Evolutionary conservation across 2,329 filamentous ascomycete species (phyloP).

Genomic region (Trichocomaceae sp.): DNA sequence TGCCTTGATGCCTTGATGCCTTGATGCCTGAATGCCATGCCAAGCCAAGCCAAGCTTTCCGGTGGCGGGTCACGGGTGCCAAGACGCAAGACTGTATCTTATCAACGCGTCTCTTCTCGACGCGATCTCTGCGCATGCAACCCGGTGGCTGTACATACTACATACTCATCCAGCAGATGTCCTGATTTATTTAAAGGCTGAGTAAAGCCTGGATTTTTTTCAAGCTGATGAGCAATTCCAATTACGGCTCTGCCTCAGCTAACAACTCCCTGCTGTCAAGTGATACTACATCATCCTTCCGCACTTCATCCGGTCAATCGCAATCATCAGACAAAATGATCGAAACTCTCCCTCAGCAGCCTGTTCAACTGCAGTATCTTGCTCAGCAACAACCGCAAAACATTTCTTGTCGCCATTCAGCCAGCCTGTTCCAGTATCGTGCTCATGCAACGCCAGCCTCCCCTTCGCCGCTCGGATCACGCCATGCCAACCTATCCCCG

Average conservation of each 20-base stretch:
- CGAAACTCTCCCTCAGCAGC: slow-evolving; percentile 10
- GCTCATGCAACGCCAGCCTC: background rate
- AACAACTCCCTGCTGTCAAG: background rate
- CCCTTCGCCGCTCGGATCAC: slow-evolving; percentile 11
- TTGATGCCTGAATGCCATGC: background rate
- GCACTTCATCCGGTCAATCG: background rate
- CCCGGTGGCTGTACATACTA: slow-evolving; percentile 8
- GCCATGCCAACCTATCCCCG: slow-evolving; percentile 14
- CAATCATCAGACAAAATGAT: slow-evolving; percentile 4
- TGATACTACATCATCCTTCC: background rate
- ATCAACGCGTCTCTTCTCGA: slow-evolving; percentile 4
- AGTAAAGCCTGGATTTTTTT: background rate
- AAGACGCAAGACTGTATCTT: slow-evolving; percentile 8
- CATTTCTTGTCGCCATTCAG: background rate
- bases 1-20: too few relatives aligned
- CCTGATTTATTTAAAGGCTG: background rate
- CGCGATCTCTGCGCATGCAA: slow-evolving; percentile 3
- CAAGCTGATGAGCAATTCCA: background rate
- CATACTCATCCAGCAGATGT: background rate
- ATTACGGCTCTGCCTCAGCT: background rate
- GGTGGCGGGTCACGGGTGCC: background rate
- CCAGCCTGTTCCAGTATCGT: background rate
- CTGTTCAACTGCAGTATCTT: background rate
- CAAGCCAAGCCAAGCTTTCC: background rate
- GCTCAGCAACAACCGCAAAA: slow-evolving; percentile 1